A percentile compares a stretch with the other conserved stretches of the same genome.
Conservation (phyloP, 2,329 filamentous ascomycete genomes). For the Talaromyces sp. region DNA sequence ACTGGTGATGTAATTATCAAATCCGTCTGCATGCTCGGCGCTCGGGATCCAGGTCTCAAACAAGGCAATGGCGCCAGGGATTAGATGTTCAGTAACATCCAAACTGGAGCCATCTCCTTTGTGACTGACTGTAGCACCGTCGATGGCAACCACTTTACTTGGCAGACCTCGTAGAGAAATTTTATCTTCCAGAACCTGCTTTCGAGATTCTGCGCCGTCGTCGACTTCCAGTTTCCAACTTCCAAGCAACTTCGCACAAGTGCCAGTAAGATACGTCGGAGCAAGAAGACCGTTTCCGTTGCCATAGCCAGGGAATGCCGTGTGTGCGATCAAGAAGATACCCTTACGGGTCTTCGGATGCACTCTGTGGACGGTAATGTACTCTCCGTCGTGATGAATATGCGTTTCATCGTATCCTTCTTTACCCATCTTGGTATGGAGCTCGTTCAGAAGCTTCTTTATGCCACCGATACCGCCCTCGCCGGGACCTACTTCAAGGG, state of each 20-base stretch:
- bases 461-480: slow-evolving; percentile 81
- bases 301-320: slow-evolving; percentile 86
- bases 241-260: slow-evolving; percentile 77
- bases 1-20: slow-evolving; percentile 81
- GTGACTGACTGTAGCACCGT: slow-evolving; percentile 67
- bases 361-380: slow-evolving; percentile 91
- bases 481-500: slow-evolving; percentile 56
- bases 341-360: slow-evolving; percentile 89
- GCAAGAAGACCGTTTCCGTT: slow-evolving; percentile 76
- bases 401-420: slow-evolving; percentile 93
- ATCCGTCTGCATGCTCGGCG: slow-evolving; percentile 73
- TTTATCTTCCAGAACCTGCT: slow-evolving; percentile 62
- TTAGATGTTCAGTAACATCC: slow-evolving; percentile 74
- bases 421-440: slow-evolving; percentile 92
- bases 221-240: slow-evolving; percentile 93
- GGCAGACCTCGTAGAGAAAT: slow-evolving; percentile 74
- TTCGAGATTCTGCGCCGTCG: slow-evolving; percentile 62
- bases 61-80: slow-evolving; percentile 87
- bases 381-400: slow-evolving; percentile 93
- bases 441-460: slow-evolving; percentile 89
- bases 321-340: slow-evolving; percentile 93
- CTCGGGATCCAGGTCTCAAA: slow-evolving; percentile 95
- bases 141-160: slow-evolving; percentile 68
- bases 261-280: slow-evolving; percentile 74
- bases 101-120: slow-evolving; percentile 71